Percentiles rank a stretch among this genome's conserved stretches.
These are phyloP conservation scores for Allantophomopsis lycopodina DNA, from an alignment of 2,329 filamentous ascomycete genomes.

Conservation along the genomic window DNA sequence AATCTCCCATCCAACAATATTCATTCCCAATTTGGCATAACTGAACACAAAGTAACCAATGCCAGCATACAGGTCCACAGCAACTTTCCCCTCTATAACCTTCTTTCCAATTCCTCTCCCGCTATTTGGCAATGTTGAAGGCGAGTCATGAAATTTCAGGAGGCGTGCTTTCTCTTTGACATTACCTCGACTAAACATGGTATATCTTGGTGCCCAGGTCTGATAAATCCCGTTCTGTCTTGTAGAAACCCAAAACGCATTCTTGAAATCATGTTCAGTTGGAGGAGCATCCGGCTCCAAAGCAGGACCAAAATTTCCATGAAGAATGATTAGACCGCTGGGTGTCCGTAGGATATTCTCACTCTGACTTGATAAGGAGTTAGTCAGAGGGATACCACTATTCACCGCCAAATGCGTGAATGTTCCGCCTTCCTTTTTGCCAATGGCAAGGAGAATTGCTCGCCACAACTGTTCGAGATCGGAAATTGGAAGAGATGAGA, in stretches of 20 bases:
- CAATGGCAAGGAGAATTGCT: constrained; percentile 31
- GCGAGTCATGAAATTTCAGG: constrained; percentile 32
- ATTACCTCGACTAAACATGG: constrained; percentile 91
- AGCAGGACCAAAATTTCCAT: constrained; percentile 59
- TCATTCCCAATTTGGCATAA: constrained; percentile 58
- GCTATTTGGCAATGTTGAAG: constrained; percentile 2
- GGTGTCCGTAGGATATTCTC: constrained; percentile 68
- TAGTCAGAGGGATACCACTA: constrained; percentile 39
- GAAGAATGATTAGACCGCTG: constrained; percentile 50
- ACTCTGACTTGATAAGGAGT: constrained; percentile 5
- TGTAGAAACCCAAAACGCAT: constrained; percentile 66
- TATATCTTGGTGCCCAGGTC: constrained; percentile 78
- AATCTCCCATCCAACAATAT: constrained; percentile 78
- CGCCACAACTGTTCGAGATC: constrained; percentile 28
- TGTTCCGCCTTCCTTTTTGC: constrained; percentile 19
- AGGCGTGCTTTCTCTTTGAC: constrained; percentile 77
- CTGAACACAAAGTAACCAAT: constrained; percentile 91
- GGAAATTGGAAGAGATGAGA: constrained; percentile 8
- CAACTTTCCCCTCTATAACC: constrained; percentile 22
- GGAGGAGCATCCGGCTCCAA: constrained; percentile 3
- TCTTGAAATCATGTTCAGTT: constrained; percentile 37
- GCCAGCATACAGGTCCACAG: constrained; percentile 78
- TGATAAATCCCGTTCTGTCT: constrained; percentile 71
- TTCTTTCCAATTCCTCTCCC: constrained; percentile 3
- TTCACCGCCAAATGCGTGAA: constrained; percentile 47